Base-by-base conservation (phyloP, 148 eudicot species). In the Fagopyrum tataricum region DNA sequence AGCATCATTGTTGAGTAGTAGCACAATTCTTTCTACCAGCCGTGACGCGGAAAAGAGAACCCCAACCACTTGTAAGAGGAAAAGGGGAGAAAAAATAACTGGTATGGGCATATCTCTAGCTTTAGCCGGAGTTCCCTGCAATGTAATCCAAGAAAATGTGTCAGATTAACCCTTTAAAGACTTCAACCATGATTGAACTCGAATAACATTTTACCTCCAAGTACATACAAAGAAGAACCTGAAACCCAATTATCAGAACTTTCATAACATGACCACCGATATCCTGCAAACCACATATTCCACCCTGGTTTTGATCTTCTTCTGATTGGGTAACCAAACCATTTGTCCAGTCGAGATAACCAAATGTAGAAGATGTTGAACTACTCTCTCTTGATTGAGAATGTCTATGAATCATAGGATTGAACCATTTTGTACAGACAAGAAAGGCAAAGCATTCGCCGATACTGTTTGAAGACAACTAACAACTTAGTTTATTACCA, bases 361-460 rank as follows among this genome's bases (percentile, higher is more conserved):
- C 76, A 81, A 89, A 76, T 74, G 87, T 52, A 44, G 83, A 76
- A 46, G 96, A 87, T 39, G 98, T 86, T 73, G 97, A 87, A 67
- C 86, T 80, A 74, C 87, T 83, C 79, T 83, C 95, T 72, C 68
- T 81, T 51, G 84, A 74, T 37, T 61, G 76, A 44, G 83, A 71
- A 78, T 78, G 80, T 80, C 88, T 77, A 78, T 94, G 93, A 78
- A 94, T 91, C 81, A 84, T 79, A 40, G 98, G 96, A 78, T 94
- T 94, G 51, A 96, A 89, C 98, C 98, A 94, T 84, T 88, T 94
- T 70, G 97, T 94, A 75, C 98, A 94, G 76, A 94, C 96, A 82
- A 94, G 98, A 82, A 94, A 94, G 4, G 98, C 87, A 87, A 94
- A 94, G 87, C 97, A 94, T 83, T 94, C 91, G 7, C 95, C 97